Evolutionary conservation across 169 alveolate genomes (phyloP).

Genomic region (Plasmodium vinckei): DNA sequence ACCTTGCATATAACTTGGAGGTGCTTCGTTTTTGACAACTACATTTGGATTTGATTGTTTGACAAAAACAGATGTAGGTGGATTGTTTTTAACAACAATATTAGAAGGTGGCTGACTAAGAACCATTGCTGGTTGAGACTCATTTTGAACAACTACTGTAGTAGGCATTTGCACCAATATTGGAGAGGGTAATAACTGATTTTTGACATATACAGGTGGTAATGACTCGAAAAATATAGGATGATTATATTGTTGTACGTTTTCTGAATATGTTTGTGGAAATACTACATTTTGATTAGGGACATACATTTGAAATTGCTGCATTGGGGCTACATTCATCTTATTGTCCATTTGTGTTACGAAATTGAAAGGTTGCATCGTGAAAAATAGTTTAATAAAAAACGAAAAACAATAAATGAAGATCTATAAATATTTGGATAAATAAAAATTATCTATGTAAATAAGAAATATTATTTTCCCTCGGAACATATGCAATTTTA

Average conservation of each 20-base stretch:
- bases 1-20: slow-evolving; percentile 74
- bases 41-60: slow-evolving; percentile 87
- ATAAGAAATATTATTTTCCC: background rate
- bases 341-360: slow-evolving; percentile 65
- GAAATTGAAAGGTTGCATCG: slow-evolving; percentile 58
- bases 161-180: slow-evolving; percentile 84
- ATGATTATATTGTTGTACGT: slow-evolving; percentile 52
- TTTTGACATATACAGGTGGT: slow-evolving; percentile 75
- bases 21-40: slow-evolving; percentile 83
- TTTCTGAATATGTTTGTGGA: slow-evolving; percentile 52
- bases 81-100: slow-evolving; percentile 86
- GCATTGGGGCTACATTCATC: slow-evolving; percentile 45
- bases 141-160: slow-evolving; percentile 87
- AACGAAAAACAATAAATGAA: slow-evolving; percentile 5
- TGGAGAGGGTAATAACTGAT: slow-evolving; percentile 76
- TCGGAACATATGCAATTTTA: slow-evolving; percentile 5
- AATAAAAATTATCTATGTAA: background rate
- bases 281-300: slow-evolving; percentile 55
- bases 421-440: background rate
- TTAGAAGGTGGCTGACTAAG: slow-evolving; percentile 90
- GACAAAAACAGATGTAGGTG: slow-evolving; percentile 86
- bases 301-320: slow-evolving; percentile 68
- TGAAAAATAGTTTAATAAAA: slow-evolving; percentile 4
- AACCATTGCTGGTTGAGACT: slow-evolving; percentile 86
- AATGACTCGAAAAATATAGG: slow-evolving; percentile 76